Conservation (phyloP, 1,139 yeast genomes). For the Zhuliangozyma parablackwelliae region DNA sequence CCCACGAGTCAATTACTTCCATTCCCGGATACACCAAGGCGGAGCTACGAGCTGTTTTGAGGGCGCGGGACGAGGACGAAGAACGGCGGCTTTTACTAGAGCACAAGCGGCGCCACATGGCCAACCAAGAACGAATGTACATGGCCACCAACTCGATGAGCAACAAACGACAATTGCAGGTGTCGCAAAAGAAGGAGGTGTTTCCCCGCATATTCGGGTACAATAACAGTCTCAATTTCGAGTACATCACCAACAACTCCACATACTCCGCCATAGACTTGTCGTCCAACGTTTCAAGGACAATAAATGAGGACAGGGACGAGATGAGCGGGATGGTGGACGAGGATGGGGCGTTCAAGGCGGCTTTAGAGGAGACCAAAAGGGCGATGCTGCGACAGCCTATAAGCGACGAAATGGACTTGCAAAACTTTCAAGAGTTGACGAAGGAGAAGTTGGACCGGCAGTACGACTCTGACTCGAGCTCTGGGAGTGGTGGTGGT, state of each 20-base stretch:
- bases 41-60: slow-evolving; percentile 25
- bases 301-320: slow-evolving; percentile 41
- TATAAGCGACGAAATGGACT: slow-evolving; percentile 13
- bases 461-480: slow-evolving; percentile 16
- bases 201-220: slow-evolving; percentile 38
- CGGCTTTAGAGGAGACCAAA: slow-evolving; percentile 23
- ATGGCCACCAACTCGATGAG: slow-evolving; percentile 32
- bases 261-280: slow-evolving; percentile 37
- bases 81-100: slow-evolving; percentile 30
- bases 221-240: slow-evolving; percentile 35
- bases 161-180: slow-evolving; percentile 38
- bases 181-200: slow-evolving; percentile 39
- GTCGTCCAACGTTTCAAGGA: slow-evolving; percentile 33
- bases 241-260: slow-evolving; percentile 41
- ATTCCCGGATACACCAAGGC: slow-evolving; percentile 42
- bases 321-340: slow-evolving; percentile 32
- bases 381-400: background rate
- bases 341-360: slow-evolving; percentile 31
- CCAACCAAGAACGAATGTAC: slow-evolving; percentile 31
- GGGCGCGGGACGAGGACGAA: slow-evolving; percentile 15
- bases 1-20: slow-evolving; percentile 10
- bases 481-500: slow-evolving; percentile 2
- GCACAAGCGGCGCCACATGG: slow-evolving; percentile 28
- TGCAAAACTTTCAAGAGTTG: slow-evolving; percentile 24
- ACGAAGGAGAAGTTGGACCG: slow-evolving; percentile 20